A percentile compares a stretch with the other conserved stretches of the same genome.
Evolutionary conservation across 495 filamentous ascomycete species (phyloP).

Genomic region (Penicillium ochrochloron): DNA sequence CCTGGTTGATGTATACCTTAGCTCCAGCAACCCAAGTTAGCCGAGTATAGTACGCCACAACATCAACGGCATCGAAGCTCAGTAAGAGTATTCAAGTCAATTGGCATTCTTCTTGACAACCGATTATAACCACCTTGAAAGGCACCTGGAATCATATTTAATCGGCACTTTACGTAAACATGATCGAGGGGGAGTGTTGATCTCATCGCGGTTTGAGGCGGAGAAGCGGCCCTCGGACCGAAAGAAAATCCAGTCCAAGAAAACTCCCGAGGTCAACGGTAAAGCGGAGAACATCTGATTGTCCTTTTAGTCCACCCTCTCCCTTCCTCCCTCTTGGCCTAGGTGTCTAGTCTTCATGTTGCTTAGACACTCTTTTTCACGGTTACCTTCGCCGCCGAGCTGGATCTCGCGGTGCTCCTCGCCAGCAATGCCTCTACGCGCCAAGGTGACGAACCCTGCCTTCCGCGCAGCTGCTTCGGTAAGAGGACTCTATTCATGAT

Average conservation of each 20-base stretch:
- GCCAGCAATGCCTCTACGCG: conserved; percentile 81
- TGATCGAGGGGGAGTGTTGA: conserved; percentile 6
- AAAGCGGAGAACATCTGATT: conserved; percentile 40
- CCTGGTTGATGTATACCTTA: background rate
- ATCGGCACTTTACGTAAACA: conserved; percentile 13
- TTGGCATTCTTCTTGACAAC: background rate
- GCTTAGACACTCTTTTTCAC: conserved; percentile 50
- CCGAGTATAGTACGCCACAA: background rate
- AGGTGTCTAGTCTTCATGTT: conserved; percentile 53
- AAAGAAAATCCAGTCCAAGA: conserved; percentile 36
- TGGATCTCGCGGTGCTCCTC: conserved; percentile 55
- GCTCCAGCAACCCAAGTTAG: too few species aligned
- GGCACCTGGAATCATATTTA: background rate
- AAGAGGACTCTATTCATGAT: conserved; percentile 20
- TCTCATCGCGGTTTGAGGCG: conserved; percentile 23
- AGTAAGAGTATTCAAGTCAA: background rate
- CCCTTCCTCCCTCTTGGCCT: conserved; percentile 21
- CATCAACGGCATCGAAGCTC: background rate
- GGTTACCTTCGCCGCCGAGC: conserved; percentile 55
- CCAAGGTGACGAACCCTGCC: conserved; percentile 74
- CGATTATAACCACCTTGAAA: background rate
- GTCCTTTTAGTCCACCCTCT: conserved; percentile 25
- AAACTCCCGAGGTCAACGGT: conserved; percentile 40
- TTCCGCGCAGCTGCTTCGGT: conserved; percentile 53
- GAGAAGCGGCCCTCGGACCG: conserved; percentile 33